Evolutionary conservation across 2,329 filamentous ascomycete genomes (phyloP).

Genomic region (Fusarium foetens): DNA sequence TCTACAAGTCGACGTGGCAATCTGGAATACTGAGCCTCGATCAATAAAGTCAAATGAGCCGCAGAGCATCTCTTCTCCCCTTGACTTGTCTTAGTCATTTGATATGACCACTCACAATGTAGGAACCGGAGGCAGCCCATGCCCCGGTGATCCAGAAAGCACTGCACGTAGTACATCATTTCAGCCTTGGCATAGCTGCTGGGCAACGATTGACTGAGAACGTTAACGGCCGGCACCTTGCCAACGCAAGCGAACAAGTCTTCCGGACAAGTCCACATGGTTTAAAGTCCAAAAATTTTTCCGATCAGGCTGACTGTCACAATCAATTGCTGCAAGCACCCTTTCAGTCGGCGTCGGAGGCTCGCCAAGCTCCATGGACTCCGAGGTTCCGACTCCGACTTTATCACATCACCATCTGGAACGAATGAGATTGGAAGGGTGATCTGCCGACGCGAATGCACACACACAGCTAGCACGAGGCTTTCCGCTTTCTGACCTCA

Average conservation of each 20-base stretch:
- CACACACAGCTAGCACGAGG: conserved; percentile 2
- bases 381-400: conserved; percentile 16
- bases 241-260: conserved; percentile 36
- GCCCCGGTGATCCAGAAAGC: not conserved
- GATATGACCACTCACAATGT: conserved; percentile 7
- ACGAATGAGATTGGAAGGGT: conserved; percentile 35
- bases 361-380: conserved; percentile 12
- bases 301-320: not conserved
- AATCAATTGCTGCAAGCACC: conserved; percentile 11
- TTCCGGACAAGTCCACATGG: conserved; percentile 23
- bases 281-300: conserved; percentile 14
- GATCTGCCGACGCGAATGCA: conserved; percentile 29
- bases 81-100: conserved; percentile 12
- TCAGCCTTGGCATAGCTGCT: conserved; percentile 35
- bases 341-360: conserved; percentile 6
- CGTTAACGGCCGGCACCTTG: conserved; percentile 36
- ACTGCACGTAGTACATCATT: conserved; percentile 16
- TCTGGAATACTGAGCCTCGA: conserved; percentile 14
- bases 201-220: conserved; percentile 26
- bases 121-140: conserved; percentile 32
- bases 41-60: conserved; percentile 2
- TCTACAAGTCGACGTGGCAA: conserved; percentile 2
- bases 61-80: not conserved
- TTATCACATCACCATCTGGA: conserved; percentile 1
- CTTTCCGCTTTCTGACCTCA: conserved; percentile 20